Percentiles rank a stretch among this genome's conserved stretches.
phyloP scores from a whole-genome alignment of 2,329 filamentous ascomycete species.

The Drechslerella dactyloides region DNA sequence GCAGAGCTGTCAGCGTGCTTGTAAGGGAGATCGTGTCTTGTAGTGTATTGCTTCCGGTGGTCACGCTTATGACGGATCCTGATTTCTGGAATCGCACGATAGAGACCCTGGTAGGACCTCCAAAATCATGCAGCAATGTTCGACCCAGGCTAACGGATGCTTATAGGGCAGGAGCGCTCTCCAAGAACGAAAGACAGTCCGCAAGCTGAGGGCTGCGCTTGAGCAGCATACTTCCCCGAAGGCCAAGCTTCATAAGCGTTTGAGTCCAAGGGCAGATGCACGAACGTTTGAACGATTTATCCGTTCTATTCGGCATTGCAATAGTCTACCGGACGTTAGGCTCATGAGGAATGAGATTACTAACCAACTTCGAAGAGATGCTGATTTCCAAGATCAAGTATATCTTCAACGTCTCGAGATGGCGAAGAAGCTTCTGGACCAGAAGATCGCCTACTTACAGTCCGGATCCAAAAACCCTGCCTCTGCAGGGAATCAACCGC shows the following conservation, averaged over 20 bases:
- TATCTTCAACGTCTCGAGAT: conserved; percentile 91
- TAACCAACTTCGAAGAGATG: conserved; percentile 87
- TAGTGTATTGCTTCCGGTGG: conserved; percentile 81
- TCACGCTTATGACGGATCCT: conserved; percentile 82
- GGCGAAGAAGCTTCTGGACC: conserved; percentile 85
- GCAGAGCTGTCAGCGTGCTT: conserved; percentile 78
- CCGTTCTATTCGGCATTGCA: conserved; percentile 82
- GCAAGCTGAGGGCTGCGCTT: conserved; percentile 85
- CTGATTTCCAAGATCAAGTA: conserved; percentile 78
- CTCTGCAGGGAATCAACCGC: conserved; percentile 53
- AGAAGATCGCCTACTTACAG: conserved; percentile 82
- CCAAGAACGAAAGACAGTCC: conserved; percentile 93
- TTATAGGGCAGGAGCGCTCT: conserved; percentile 76
- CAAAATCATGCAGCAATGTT: not conserved
- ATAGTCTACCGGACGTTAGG: conserved; percentile 89
- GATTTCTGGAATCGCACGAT: conserved; percentile 98
- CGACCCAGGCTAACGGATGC: conserved; percentile 33
- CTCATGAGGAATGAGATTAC: conserved; percentile 90
- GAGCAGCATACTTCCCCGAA: conserved; percentile 88
- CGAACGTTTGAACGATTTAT: conserved; percentile 94
- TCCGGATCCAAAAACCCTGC: conserved; percentile 65
- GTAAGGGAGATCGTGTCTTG: conserved; percentile 91
- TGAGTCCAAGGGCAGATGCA: conserved; percentile 84
- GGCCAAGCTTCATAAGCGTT: conserved; percentile 69
- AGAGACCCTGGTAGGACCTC: conserved; percentile 71